These are phyloP conservation scores for Pseudomonodictys pantanalensis DNA, from an alignment of 495 filamentous ascomycete genomes.

Conservation along the genomic window DNA sequence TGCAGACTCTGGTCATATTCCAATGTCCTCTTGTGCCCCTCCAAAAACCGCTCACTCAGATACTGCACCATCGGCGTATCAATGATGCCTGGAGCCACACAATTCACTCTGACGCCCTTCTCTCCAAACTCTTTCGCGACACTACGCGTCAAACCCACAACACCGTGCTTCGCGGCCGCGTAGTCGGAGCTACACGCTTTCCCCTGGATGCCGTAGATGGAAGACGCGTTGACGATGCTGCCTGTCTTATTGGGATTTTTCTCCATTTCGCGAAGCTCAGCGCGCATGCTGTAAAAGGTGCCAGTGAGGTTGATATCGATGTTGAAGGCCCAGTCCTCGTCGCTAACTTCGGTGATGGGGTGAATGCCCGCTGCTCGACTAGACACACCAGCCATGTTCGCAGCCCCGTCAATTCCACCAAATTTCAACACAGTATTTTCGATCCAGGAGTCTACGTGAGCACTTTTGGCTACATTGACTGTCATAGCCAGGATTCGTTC, in stretches of 20 bases:
- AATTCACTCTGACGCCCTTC: slow-evolving; percentile 32
- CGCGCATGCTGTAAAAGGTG: slow-evolving; percentile 33
- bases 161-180: slow-evolving; percentile 31
- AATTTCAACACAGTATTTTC: slow-evolving; percentile 44
- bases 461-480: slow-evolving; percentile 45
- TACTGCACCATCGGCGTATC: slow-evolving; percentile 17
- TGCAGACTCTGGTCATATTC: slow-evolving; percentile 18
- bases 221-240: slow-evolving; percentile 34
- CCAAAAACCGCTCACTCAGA: neutral
- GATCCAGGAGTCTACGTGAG: slow-evolving; percentile 52
- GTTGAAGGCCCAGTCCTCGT: slow-evolving; percentile 34
- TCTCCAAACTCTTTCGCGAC: slow-evolving; percentile 35
- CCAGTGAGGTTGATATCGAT: slow-evolving; percentile 35
- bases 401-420: slow-evolving; percentile 31
- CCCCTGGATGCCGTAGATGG: slow-evolving; percentile 28
- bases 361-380: slow-evolving; percentile 30
- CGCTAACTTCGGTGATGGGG: slow-evolving; percentile 30
- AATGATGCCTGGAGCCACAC: slow-evolving; percentile 31
- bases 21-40: neutral
- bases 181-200: slow-evolving; percentile 31
- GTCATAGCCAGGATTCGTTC: no score
- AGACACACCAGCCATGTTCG: slow-evolving; percentile 34
- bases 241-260: slow-evolving; percentile 26
- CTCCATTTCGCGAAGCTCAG: slow-evolving; percentile 28
- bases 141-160: slow-evolving; percentile 33